phyloP scores from a whole-genome alignment of 177 flowering plant genomes.

The Viscum album region DNA sequence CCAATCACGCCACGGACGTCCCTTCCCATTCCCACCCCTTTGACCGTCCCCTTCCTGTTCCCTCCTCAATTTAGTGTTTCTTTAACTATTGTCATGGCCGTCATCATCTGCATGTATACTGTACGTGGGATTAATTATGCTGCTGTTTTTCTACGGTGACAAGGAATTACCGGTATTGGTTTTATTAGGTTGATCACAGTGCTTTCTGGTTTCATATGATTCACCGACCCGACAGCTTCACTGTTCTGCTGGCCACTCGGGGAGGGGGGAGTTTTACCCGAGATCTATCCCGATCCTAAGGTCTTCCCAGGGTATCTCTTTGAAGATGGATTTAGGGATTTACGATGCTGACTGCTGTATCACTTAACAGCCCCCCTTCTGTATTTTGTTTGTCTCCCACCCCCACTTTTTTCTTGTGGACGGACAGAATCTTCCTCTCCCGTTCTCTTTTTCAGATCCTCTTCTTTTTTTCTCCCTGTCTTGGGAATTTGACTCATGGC shows the following conservation, averaged over 20 bases:
- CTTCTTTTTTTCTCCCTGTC: background rate
- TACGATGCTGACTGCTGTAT: slow-evolving; percentile 24
- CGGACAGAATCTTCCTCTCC: slow-evolving; percentile 2
- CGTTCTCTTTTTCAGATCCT: background rate
- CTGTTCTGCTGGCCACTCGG: background rate
- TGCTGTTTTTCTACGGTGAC: too few species aligned
- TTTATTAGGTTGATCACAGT: background rate
- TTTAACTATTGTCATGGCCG: too few species aligned
- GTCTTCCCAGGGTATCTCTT: slow-evolving; percentile 30
- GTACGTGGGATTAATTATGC: too few species aligned
- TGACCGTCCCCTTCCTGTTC: too few species aligned
- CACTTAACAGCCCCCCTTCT: slow-evolving; percentile 10
- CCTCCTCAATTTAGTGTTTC: too few species aligned
- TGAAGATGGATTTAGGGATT: slow-evolving; percentile 14
- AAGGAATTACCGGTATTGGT: background rate
- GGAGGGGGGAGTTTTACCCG: too few species aligned
- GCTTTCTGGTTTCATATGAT: background rate
- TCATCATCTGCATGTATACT: too few species aligned
- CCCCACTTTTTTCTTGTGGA: background rate
- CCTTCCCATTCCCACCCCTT: too few species aligned
- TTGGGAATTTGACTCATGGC: slow-evolving; percentile 18
- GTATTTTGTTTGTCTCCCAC: background rate
- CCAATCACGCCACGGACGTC: too few species aligned
- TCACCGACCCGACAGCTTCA: background rate
- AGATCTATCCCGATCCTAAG: slow-evolving; percentile 19